Evolutionary conservation across 2,329 filamentous ascomycete genomes (phyloP).

Genomic region (Emmonsiellopsis sp.): DNA sequence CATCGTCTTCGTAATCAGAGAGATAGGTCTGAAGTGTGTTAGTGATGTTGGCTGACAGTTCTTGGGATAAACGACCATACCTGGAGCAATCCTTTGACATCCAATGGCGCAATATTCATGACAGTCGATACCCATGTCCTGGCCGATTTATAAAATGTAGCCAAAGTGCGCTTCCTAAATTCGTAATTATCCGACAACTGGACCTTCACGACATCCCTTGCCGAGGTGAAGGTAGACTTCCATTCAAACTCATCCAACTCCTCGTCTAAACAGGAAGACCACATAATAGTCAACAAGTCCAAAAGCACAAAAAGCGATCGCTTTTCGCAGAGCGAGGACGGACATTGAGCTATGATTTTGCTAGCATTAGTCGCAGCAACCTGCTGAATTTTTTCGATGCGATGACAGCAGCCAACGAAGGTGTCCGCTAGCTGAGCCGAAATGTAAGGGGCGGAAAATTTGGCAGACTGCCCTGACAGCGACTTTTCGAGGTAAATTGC

Average conservation of each 20-base stretch:
- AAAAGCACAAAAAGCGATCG: conserved; percentile 85
- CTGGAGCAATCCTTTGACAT: conserved; percentile 86
- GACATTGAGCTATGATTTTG: conserved; percentile 72
- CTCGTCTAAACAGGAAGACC: conserved; percentile 85
- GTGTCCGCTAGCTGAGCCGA: conserved; percentile 78
- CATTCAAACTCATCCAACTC: conserved; percentile 93
- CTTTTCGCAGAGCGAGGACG: conserved; percentile 82
- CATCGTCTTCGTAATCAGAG: conserved; percentile 88
- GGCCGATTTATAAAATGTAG: conserved; percentile 66
- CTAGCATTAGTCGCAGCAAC: conserved; percentile 77
- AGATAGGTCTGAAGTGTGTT: conserved; percentile 62
- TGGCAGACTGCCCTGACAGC: conserved; percentile 58
- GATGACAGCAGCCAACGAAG: conserved; percentile 84
- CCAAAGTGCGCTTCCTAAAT: conserved; percentile 70
- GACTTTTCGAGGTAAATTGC: conserved; percentile 72
- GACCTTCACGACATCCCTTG: conserved; percentile 67
- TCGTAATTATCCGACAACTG: conserved; percentile 90
- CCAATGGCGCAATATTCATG: conserved; percentile 76
- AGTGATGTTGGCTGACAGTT: background rate
- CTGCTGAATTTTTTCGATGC: conserved; percentile 83
- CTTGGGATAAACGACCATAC: conserved; percentile 15
- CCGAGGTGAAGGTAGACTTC: conserved; percentile 69
- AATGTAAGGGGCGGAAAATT: conserved; percentile 86
- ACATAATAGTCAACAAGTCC: conserved; percentile 88
- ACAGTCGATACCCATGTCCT: conserved; percentile 71